Evolutionary conservation across 768 basidiomycete genomes (phyloP).

Genomic region (Nidularia sp.): DNA sequence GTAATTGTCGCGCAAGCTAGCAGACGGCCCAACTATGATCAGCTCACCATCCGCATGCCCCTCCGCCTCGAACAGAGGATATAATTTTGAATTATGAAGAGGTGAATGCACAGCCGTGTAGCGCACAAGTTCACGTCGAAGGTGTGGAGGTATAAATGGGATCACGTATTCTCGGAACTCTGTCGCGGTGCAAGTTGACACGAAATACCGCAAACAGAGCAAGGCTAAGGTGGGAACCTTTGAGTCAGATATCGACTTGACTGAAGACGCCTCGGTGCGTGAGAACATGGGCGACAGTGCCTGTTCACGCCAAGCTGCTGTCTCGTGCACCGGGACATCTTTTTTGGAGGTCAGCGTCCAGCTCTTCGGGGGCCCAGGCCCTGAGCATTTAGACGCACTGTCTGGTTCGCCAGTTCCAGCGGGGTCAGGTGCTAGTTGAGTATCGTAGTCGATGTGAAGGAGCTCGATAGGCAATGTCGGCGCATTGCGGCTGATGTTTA

Average conservation of each 20-base stretch:
- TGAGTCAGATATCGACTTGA: conserved; percentile 3
- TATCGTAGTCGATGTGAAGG: conserved; percentile 20
- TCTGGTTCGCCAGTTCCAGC: conserved; percentile 6
- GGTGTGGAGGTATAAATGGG: conserved; percentile 52
- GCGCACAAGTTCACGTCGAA: conserved; percentile 55
- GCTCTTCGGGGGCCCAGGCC: conserved; percentile 54
- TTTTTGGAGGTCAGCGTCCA: conserved; percentile 37
- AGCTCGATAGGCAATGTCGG: conserved; percentile 43
- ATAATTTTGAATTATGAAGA: conserved; percentile 43
- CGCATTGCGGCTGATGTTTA: conserved; percentile 25
- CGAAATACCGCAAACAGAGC: conserved; percentile 52
- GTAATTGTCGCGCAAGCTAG: conserved; percentile 36
- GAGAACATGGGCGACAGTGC: conserved; percentile 53
- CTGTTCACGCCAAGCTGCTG: conserved; percentile 45
- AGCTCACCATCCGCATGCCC: conserved; percentile 63
- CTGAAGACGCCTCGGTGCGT: conserved; percentile 12
- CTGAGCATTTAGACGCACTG: conserved; percentile 26
- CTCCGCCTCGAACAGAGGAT: conserved; percentile 42
- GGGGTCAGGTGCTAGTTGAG: not conserved
- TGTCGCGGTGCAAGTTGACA: conserved; percentile 28
- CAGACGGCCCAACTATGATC: conserved; percentile 55
- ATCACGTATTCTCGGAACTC: conserved; percentile 44
- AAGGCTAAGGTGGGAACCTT: conserved; percentile 47
- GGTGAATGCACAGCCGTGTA: conserved; percentile 57
- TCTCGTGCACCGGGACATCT: conserved; percentile 14